phyloP scores from a whole-genome alignment of 1,139 yeast species.

The Sugiyamaella novakii region DNA sequence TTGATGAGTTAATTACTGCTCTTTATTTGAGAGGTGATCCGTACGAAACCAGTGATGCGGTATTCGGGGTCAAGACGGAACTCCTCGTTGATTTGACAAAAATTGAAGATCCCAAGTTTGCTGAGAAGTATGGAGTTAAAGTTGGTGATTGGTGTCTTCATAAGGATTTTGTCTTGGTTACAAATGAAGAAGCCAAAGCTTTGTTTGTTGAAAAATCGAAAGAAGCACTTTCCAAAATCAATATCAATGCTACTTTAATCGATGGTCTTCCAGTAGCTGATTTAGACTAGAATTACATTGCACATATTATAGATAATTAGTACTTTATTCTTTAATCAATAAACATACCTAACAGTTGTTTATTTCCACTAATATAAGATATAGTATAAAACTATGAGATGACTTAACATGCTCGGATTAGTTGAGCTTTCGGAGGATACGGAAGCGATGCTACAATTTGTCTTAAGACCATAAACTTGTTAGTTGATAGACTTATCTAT shows the following conservation, averaged over 20 bases:
- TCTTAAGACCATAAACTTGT: too few relatives aligned
- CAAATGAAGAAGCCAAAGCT: conserved; percentile 34
- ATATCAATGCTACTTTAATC: conserved; percentile 21
- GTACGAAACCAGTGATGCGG: conserved; percentile 43
- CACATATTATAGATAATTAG: background rate
- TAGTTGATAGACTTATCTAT: too few relatives aligned
- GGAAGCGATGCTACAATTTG: too few relatives aligned
- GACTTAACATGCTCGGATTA: too few relatives aligned
- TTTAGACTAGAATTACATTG: conserved; percentile 17
- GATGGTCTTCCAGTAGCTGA: conserved; percentile 32
- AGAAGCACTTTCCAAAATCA: conserved; percentile 31
- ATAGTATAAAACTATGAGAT: too few relatives aligned
- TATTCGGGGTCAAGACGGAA: conserved; percentile 40
- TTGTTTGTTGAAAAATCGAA: conserved; percentile 29
- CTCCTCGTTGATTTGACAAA: conserved; percentile 36
- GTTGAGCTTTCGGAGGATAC: too few relatives aligned
- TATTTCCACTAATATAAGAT: too few relatives aligned
- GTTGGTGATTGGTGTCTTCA: conserved; percentile 38
- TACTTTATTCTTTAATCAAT: too few relatives aligned
- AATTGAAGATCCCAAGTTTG: conserved; percentile 40
- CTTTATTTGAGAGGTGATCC: conserved; percentile 42
- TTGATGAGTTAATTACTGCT: conserved; percentile 42
- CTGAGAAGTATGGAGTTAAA: conserved; percentile 34
- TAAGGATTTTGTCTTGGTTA: conserved; percentile 38
- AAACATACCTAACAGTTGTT: background rate